These are phyloP conservation scores for Phytophthora boehmeriae DNA, from an alignment of 352 stramenopile species.

Conservation along the genomic window DNA sequence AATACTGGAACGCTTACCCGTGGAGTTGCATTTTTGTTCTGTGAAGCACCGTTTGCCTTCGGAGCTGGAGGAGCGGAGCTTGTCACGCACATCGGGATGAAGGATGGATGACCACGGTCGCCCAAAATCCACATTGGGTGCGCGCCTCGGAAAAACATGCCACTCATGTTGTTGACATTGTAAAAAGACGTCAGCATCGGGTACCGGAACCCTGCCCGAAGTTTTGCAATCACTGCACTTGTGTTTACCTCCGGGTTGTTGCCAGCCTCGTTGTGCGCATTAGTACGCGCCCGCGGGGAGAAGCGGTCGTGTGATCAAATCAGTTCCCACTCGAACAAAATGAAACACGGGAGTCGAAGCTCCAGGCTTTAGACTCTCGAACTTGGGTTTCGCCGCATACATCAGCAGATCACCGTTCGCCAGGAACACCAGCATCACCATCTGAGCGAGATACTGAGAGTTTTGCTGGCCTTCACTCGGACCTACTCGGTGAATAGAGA, in stretches of 20 bases:
- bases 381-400: constrained; percentile 69
- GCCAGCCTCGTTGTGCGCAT: constrained; percentile 51
- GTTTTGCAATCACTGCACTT: constrained; percentile 68
- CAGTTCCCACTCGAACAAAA: constrained; percentile 69
- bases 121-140: constrained; percentile 86
- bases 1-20: constrained; percentile 79
- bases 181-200: constrained; percentile 84
- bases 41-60: constrained; percentile 19
- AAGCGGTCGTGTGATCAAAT: constrained; percentile 82
- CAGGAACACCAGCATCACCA: constrained; percentile 86
- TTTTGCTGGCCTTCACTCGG: constrained; percentile 78
- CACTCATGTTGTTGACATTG: constrained; percentile 88
- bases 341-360: constrained; percentile 45
- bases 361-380: constrained; percentile 31
- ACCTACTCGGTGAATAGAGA: constrained; percentile 80
- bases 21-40: constrained; percentile 29
- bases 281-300: constrained; percentile 62
- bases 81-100: constrained; percentile 80
- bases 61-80: constrained; percentile 26
- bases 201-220: constrained; percentile 83
- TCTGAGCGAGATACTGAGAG: constrained; percentile 71
- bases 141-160: constrained; percentile 82
- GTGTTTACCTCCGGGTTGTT: constrained; percentile 70
- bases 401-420: constrained; percentile 86
- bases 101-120: constrained; percentile 65